phyloP scores from a whole-genome alignment of 1,284 basidiomycete species.

The Heterobasidion irregulare region DNA sequence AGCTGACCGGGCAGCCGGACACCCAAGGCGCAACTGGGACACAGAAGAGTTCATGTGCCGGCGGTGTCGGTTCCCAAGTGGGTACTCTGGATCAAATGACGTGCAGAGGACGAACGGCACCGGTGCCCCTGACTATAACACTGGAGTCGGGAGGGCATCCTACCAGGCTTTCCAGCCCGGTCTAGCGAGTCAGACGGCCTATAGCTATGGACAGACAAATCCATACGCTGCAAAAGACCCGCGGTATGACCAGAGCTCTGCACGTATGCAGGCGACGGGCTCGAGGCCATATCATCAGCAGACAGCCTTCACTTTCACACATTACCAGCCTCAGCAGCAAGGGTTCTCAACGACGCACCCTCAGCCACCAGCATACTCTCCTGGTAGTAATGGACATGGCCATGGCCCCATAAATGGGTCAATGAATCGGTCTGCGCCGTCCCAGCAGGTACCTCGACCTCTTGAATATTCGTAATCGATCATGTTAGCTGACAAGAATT shows the following conservation, averaged over 20 bases:
- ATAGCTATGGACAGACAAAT: not conserved
- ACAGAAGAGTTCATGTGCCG: slow-evolving; percentile 53
- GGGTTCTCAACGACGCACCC: slow-evolving; percentile 25
- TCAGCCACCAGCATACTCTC: not conserved
- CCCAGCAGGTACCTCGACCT: not conserved
- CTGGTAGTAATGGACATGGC: slow-evolving; percentile 1
- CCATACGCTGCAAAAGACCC: not conserved
- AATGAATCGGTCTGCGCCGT: not conserved
- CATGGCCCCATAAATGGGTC: not conserved
- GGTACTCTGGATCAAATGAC: not conserved
- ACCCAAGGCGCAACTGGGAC: slow-evolving; percentile 63
- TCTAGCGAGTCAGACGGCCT: not conserved
- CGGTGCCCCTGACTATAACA: not conserved
- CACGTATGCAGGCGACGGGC: not conserved
- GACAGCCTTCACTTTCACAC: slow-evolving; percentile 29
- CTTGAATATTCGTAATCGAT: not conserved
- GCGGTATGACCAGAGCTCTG: not conserved
- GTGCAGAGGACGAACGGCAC: not conserved
- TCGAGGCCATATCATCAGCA: slow-evolving; percentile 7
- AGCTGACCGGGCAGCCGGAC: slow-evolving; percentile 48
- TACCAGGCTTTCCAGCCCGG: slow-evolving; percentile 1
- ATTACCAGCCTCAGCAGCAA: slow-evolving; percentile 42
- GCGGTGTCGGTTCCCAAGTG: slow-evolving; percentile 25
- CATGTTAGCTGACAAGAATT: not conserved
- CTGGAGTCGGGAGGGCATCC: not conserved